Percentiles rank a stretch among this genome's conserved stretches.
Evolutionary conservation across 352 stramenopile species (phyloP).

Genomic region (Globisporangium nagaii): DNA sequence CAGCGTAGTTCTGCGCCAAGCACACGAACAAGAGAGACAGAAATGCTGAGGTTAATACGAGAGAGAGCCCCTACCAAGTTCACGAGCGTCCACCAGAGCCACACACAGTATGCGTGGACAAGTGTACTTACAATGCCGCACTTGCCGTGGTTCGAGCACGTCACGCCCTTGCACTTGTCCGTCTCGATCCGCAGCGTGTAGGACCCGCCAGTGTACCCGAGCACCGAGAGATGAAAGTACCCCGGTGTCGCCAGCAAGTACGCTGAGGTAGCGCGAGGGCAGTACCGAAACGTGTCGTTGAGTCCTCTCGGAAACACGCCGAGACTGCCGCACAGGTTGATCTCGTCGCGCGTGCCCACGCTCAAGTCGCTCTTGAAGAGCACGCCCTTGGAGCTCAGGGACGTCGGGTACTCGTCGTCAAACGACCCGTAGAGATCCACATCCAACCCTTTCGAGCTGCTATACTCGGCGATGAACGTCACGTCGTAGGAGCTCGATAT

Average conservation of each 20-base stretch:
- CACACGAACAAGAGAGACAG: not conserved
- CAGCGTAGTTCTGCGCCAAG: slow-evolving; percentile 32
- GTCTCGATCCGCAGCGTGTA: slow-evolving; percentile 48
- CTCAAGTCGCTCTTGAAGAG: slow-evolving; percentile 57
- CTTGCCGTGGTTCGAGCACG: slow-evolving; percentile 47
- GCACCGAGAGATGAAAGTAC: slow-evolving; percentile 64
- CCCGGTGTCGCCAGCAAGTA: slow-evolving; percentile 54
- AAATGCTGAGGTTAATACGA: not conserved
- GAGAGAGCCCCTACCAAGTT: not conserved
- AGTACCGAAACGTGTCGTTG: slow-evolving; percentile 55
- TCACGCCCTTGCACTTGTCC: slow-evolving; percentile 60
- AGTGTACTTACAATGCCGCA: slow-evolving; percentile 40
- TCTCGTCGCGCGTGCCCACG: slow-evolving; percentile 35
- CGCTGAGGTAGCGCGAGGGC: slow-evolving; percentile 34
- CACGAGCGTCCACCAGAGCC: too few relatives aligned
- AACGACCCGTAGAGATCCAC: slow-evolving; percentile 76
- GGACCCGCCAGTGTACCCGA: slow-evolving; percentile 38
- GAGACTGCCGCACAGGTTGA: slow-evolving; percentile 63
- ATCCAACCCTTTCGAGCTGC: slow-evolving; percentile 19
- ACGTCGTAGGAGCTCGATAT: slow-evolving; percentile 61
- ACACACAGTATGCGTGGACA: not conserved
- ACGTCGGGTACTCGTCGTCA: slow-evolving; percentile 48
- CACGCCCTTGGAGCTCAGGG: slow-evolving; percentile 29
- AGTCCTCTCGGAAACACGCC: slow-evolving; percentile 55
- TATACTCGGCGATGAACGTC: slow-evolving; percentile 48